Base-by-base conservation (phyloP, 2,329 filamentous ascomycete species). In the Aspergillus alliaceus region DNA sequence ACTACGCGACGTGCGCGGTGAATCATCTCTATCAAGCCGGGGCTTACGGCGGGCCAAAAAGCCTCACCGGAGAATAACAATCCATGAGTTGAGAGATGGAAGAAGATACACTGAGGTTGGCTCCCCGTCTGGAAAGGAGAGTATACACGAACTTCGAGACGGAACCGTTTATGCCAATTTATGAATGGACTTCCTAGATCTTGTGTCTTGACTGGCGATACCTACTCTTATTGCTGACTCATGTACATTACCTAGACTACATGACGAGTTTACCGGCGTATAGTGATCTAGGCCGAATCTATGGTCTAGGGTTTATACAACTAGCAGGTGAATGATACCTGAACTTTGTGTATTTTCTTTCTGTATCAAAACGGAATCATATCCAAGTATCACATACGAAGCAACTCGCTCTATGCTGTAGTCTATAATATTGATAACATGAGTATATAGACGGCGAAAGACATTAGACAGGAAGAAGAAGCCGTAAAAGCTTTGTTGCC, bases 71-170 rank as follows among this genome's bases (percentile, higher is more conserved):
- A 65, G 70, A 35, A 71, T 78, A 27, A 76, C 74, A 7, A 76
- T 77, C 35, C 75, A 78, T 60, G 74, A 77, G 60, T 60, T 78
- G 39, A 66, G 75, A 56, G 71, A 77, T 63, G 75, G 75, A n/a
- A 70, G 68, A 56, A 69, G 70, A 35, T 78, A 78, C 57, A 69
- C 73, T 0, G 75, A 77, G 59, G 68, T 73, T 52, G 75, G 74
- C 6, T 76, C 74, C 18, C 69, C 73, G 9, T 67, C 68, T 24
- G 66, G 64, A 18, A 72, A 66, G 39, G 71, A 73, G 34, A 73
- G 69, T 57, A 77, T 78, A 46, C 75, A 78, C 61, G 74, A 77
- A 47, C 59, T 77, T 25, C 66, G 75, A 14, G 75, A 77, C 64
- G 75, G 75, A 11, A 78, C 75, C 4, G 66, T 77, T 15, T 78